Percentiles rank a stretch among this genome's conserved stretches.
Evolutionary conservation across 2,329 filamentous ascomycete genomes (phyloP).

Genomic region (Akanthomyces dipterigenus): DNA sequence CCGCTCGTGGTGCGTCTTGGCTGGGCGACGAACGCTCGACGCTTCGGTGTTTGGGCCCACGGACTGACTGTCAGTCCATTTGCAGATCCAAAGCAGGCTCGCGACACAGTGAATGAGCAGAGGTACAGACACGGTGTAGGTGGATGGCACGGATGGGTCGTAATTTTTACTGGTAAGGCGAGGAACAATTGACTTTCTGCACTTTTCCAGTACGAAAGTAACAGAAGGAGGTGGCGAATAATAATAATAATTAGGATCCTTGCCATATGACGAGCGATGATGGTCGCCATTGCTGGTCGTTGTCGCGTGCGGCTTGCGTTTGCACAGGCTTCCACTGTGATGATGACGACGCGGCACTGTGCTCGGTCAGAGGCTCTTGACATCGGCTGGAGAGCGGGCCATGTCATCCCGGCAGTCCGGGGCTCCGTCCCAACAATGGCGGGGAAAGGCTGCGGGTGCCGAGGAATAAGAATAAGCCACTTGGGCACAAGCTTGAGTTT

Average conservation of each 20-base stretch:
- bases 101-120: not conserved
- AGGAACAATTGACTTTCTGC: too few relatives aligned
- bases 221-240: too few relatives aligned
- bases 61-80: not conserved
- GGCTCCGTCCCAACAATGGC: not conserved
- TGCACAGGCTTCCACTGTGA: not conserved
- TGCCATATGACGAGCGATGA: too few relatives aligned
- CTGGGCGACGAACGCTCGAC: not conserved
- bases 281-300: too few relatives aligned
- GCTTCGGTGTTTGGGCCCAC: not conserved
- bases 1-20: constrained; percentile 5
- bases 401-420: not conserved
- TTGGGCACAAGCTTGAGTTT: too few relatives aligned
- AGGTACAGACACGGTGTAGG: not conserved
- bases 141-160: not conserved
- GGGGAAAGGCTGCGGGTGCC: constrained; percentile 1
- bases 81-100: not conserved
- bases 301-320: not conserved
- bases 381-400: not conserved
- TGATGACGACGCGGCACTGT: not conserved
- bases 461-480: not conserved
- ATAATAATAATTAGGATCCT: too few relatives aligned
- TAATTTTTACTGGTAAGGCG: too few relatives aligned
- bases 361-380: not conserved
- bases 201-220: not conserved